Evolutionary conservation across 1,284 basidiomycete genomes (phyloP).

Genomic region (Cryptococcus maquisensis): DNA sequence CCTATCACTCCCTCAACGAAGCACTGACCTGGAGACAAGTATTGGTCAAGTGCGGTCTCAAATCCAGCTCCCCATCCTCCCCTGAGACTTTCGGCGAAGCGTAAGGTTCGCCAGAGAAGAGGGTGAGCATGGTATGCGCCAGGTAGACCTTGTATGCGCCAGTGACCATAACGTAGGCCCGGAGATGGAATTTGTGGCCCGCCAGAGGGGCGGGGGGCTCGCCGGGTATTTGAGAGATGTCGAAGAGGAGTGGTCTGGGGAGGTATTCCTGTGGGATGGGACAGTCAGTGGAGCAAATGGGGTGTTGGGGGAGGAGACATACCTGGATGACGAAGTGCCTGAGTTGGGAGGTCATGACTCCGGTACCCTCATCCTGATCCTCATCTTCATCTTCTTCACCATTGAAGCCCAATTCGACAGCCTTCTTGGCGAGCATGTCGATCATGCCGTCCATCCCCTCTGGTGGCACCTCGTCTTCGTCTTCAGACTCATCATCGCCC

Average conservation of each 20-base stretch:
- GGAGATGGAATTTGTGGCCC: conserved; percentile 85
- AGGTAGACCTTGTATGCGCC: conserved; percentile 75
- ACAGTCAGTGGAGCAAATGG: background rate
- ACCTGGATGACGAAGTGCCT: conserved; percentile 97
- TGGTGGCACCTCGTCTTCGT: conserved; percentile 36
- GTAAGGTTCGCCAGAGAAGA: conserved; percentile 75
- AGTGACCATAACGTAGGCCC: conserved; percentile 84
- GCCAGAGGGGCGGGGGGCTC: conserved; percentile 39
- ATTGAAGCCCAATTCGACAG: conserved; percentile 12
- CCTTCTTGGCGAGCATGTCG: conserved; percentile 9
- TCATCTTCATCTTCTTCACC: conserved; percentile 41
- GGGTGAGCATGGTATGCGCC: conserved; percentile 74
- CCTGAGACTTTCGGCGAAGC: conserved; percentile 44
- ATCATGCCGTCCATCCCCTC: conserved; percentile 37
- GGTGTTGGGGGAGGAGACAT: conserved; percentile 14
- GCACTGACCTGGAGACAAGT: conserved; percentile 73
- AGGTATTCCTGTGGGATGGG: conserved; percentile 68
- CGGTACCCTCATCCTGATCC: conserved; percentile 52
- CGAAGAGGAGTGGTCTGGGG: conserved; percentile 67
- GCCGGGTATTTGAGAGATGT: conserved; percentile 51
- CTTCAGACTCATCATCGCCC: conserved; percentile 50
- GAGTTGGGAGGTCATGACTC: conserved; percentile 78
- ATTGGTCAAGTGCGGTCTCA: conserved; percentile 86
- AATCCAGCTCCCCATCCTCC: conserved; percentile 52
- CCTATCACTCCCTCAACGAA: background rate